These are phyloP conservation scores for Kazachstania sp. DNA, from an alignment of 1,139 yeast genomes.

Conservation along the genomic window DNA sequence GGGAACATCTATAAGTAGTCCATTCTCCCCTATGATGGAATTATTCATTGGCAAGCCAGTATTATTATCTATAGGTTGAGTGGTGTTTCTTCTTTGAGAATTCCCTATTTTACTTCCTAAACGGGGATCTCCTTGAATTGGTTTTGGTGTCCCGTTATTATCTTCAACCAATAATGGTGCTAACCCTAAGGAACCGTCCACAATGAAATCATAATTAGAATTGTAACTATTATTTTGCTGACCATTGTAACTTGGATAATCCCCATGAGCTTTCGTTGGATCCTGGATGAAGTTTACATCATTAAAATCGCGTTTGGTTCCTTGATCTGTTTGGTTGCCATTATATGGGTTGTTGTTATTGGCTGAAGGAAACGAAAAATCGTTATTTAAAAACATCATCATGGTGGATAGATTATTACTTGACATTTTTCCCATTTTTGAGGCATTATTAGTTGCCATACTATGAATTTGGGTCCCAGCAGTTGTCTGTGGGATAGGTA, in stretches of 20 bases:
- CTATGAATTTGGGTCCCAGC: background rate
- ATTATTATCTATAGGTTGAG: background rate
- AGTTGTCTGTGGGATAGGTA: background rate
- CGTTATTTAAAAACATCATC: slow-evolving; percentile 10
- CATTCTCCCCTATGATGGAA: background rate
- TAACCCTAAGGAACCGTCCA: slow-evolving; percentile 30
- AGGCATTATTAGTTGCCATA: background rate
- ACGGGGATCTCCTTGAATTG: background rate
- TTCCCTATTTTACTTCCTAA: background rate
- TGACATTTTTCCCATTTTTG: background rate
- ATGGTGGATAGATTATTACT: slow-evolving; percentile 9
- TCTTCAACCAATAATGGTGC: slow-evolving; percentile 27
- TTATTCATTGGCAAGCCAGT: background rate
- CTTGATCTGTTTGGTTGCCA: background rate
- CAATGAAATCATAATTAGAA: slow-evolving; percentile 20
- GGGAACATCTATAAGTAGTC: slow-evolving; percentile 3
- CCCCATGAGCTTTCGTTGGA: slow-evolving; percentile 3
- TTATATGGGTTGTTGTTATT: slow-evolving; percentile 3
- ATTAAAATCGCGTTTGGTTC: background rate
- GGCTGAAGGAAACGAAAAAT: slow-evolving; percentile 6
- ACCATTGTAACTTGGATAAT: slow-evolving; percentile 4
- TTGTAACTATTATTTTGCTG: slow-evolving; percentile 2
- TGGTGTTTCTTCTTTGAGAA: background rate
- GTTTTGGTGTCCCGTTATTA: slow-evolving; percentile 6
- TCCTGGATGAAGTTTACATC: background rate